These are phyloP conservation scores for Henckelia pumila DNA, from an alignment of 257 asterid species.

Conservation along the genomic window DNA sequence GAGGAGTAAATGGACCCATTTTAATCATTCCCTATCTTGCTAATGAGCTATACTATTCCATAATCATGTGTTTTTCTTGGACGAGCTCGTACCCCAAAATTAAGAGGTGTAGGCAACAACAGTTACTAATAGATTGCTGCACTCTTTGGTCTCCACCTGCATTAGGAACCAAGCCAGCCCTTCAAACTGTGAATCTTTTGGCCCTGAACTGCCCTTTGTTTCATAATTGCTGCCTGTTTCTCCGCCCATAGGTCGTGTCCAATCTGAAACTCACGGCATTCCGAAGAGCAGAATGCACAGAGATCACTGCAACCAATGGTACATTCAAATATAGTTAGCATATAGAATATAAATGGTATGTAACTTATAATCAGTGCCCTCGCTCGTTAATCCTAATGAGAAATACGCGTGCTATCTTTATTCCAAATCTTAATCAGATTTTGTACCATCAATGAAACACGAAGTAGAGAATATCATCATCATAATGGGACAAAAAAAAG, in stretches of 20 bases:
- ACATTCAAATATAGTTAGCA: constrained; percentile 17
- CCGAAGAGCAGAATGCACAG: constrained; percentile 56
- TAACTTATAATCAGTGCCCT: background rate
- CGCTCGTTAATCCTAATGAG: too few relatives aligned
- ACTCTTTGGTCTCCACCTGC: constrained; percentile 18
- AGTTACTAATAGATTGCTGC: constrained; percentile 20
- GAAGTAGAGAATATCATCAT: background rate
- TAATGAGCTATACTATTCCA: background rate
- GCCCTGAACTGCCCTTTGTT: constrained; percentile 20
- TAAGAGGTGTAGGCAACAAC: constrained; percentile 31
- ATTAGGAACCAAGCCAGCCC: constrained; percentile 9
- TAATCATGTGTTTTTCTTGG: constrained; percentile 1
- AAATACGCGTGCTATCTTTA: background rate
- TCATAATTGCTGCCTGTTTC: constrained; percentile 24
- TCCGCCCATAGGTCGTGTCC: constrained; percentile 31
- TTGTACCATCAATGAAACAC: background rate
- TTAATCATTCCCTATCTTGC: background rate
- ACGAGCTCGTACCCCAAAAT: constrained; percentile 35
- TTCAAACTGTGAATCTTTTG: constrained; percentile 17
- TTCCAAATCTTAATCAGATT: background rate
- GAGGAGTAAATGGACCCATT: background rate
- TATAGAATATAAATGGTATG: background rate
- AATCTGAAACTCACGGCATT: constrained; percentile 55
- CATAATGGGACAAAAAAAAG: too few relatives aligned
- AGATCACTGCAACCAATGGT: constrained; percentile 46